These are phyloP conservation scores for Senna siamea DNA, from an alignment of 306 rosid species.

Conservation along the genomic window DNA sequence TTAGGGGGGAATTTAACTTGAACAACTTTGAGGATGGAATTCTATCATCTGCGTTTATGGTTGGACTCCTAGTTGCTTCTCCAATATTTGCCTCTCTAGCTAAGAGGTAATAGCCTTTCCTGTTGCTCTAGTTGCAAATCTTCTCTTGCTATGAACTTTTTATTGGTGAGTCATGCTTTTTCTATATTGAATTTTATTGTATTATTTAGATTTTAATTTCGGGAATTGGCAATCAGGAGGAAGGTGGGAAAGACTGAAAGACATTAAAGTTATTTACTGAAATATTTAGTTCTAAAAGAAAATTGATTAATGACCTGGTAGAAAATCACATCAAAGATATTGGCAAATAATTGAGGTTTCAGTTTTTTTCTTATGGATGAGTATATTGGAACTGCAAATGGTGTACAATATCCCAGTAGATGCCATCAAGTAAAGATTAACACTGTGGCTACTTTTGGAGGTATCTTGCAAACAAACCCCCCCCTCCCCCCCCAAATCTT, in stretches of 20 bases:
- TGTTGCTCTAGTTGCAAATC: constrained; percentile 8
- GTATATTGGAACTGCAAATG: background rate
- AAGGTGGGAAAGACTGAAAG: background rate
- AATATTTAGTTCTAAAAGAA: background rate
- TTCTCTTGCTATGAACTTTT: background rate
- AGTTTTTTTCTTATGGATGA: background rate
- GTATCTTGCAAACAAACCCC: no score
- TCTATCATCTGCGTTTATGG: constrained; percentile 79
- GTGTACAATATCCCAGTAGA: background rate
- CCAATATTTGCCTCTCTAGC: constrained; percentile 70
- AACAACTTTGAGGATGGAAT: constrained; percentile 70
- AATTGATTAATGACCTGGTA: no score
- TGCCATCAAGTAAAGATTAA: background rate
- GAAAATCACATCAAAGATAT: no score
- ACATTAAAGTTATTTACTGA: background rate
- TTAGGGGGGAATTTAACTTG: constrained; percentile 67
- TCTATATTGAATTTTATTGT: background rate
- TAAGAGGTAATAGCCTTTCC: constrained; percentile 48
- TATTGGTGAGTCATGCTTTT: background rate
- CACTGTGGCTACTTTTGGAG: background rate
- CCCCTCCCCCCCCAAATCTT: no score
- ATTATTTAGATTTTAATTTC: background rate
- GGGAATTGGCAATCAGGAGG: background rate
- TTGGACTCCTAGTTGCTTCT: constrained; percentile 74
- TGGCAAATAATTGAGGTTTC: background rate